Base-by-base conservation (phyloP, 495 filamentous ascomycete genomes). In the Daldinia grandis region DNA sequence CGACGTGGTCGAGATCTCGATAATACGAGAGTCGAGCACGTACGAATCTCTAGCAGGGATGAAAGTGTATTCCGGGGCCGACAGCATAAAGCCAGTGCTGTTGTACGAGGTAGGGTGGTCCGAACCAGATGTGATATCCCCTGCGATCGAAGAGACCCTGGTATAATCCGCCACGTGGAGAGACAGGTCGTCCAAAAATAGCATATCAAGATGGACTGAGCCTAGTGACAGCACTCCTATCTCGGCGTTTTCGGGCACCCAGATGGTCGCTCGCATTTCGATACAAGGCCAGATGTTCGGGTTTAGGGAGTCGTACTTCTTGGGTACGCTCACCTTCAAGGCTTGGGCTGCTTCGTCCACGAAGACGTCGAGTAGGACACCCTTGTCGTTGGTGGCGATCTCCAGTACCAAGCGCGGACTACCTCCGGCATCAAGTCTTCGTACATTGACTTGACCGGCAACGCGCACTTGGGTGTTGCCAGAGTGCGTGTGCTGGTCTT, bases 361-460 rank as follows among this genome's bases (percentile, higher is more conserved):
- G 15, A 69, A 57, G 38, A 74, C 66, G 66, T 64, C 56, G 47
- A 82, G 63, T 1, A 67, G 24, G 62, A 85, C 31, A 14, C 53
- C 58, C 24, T 78, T 76, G 66, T 82, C 78, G 62, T 81, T 83
- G 62, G 78, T 78, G 17, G 63, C 65, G 33, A 79, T 72, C 27
- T 84, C 78, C 5, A 85, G 5, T 0, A 79, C 76, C 42, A 82
- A 55, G 0, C 75, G 71, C 0, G 82, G 76, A 33, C 64, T 57
- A 17, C 66, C 57, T 8, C 69, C 74, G 24, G 62, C 50, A 30
- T 65, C 71, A 17, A 77, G 71, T 1, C 75, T 75, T 42, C 81
- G 81, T 33, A 85, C 49, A 44, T 81, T 63, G 38, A 85, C 65
- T 35, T 79, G 69, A 19, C 83, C 83, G 31, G 74, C 77, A 27